Evolutionary conservation across 495 filamentous ascomycete species (phyloP), one percentile per base, ranked within the genome.

Genomic region (Hypoxylon trugodes): DNA sequence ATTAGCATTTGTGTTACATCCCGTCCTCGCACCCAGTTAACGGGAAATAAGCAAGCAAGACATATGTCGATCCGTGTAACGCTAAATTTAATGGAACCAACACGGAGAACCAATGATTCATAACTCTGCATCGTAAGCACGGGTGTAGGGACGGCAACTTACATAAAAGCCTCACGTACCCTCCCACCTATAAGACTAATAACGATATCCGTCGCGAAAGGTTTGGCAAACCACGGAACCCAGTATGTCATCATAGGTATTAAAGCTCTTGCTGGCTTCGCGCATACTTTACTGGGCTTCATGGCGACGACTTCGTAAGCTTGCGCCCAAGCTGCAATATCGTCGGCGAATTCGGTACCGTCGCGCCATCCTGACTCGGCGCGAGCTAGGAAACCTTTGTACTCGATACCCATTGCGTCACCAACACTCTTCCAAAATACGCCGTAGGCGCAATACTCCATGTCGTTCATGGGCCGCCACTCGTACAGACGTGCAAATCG

Each of bases 381-480:
- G 30, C 69, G 59, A 47, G 69, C 38, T 6, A 76, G 48, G 8
- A 59, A 46, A 6, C 67, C 72, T 13, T 70, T 57, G 59, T 86
- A 89, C 5, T 77, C 74, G 57, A 89, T 84, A 1, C 72, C 82
- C 75, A 89, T 79, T 7, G 78, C 81, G 66, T 90, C 87, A 25
- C 87, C 87, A 7, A 86, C 65, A 40, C 75, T 76, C 70, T 89
- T 89, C 85, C 86, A 89, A 68, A 88, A 87, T 0, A 83, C 85
- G 5, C 84, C 87, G 43, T 86, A 74, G 0, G 87, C 88, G 59
- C 86, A 89, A n/a, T 71, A 74, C 71, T 91, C 89, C 60, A 90
- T 75, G 0, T 86, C 82, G 19, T 77, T 86, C 45, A 89, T 65
- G 1, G 69, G 13, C 3, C 89, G 81, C 88, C 88, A 91, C 62